These are phyloP conservation scores for Punctularia strigosozonata DNA, from an alignment of 768 basidiomycete genomes.

Conservation along the genomic window DNA sequence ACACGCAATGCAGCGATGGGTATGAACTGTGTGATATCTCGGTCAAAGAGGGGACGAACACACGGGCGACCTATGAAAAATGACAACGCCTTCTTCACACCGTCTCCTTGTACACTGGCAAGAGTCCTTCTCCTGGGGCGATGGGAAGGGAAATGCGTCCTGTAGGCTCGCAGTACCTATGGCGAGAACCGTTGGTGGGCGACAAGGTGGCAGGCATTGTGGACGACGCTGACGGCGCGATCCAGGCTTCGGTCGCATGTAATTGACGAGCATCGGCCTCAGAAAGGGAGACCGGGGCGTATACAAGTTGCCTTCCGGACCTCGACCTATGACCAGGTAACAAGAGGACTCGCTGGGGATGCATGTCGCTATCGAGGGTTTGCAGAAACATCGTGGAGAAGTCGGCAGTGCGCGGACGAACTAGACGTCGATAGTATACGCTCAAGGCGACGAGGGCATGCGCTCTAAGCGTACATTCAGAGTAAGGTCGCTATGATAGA, in stretches of 20 bases:
- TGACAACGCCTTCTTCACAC: conserved; percentile 9
- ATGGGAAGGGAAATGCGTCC: conserved; percentile 26
- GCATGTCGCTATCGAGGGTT: conserved; percentile 14
- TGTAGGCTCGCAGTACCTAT: conserved; percentile 4
- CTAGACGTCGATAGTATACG: too few relatives aligned
- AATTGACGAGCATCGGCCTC: conserved; percentile 36
- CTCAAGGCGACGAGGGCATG: too few relatives aligned
- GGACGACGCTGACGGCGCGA: conserved; percentile 17
- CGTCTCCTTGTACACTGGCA: conserved; percentile 20
- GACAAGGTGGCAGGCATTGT: conserved; percentile 10
- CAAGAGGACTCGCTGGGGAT: conserved; percentile 48
- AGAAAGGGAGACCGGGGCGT: conserved; percentile 59
- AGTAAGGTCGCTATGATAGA: background rate
- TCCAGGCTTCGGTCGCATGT: conserved; percentile 56
- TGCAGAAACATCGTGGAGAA: conserved; percentile 44
- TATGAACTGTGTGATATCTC: too few relatives aligned
- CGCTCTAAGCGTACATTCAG: conserved; percentile 3
- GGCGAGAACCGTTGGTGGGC: conserved; percentile 16
- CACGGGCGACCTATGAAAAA: background rate
- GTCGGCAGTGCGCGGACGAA: conserved; percentile 62
- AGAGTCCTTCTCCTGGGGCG: conserved; percentile 30
- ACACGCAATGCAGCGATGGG: too few relatives aligned
- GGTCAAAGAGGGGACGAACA: background rate
- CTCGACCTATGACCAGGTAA: conserved; percentile 32
- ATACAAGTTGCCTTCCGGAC: too few relatives aligned